A percentile compares a stretch with the other conserved stretches of the same genome.
These are phyloP conservation scores for Xylariaceae sp. DNA, from an alignment of 2,329 filamentous ascomycete genomes.

Conservation along the genomic window DNA sequence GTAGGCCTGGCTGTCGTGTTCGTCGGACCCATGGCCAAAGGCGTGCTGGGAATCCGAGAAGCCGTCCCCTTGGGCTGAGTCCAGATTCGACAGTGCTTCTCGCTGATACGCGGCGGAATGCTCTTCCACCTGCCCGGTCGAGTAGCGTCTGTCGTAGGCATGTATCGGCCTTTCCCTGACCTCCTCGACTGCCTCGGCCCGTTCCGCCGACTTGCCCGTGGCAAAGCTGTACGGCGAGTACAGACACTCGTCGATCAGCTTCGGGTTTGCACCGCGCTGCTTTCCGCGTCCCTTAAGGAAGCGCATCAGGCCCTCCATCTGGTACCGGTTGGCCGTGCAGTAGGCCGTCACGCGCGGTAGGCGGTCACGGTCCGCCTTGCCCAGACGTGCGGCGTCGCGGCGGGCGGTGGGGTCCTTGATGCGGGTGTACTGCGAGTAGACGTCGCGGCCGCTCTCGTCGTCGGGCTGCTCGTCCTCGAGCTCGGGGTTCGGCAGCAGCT, in stretches of 20 bases:
- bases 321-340: constrained; percentile 87
- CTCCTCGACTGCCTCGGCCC: constrained; percentile 28
- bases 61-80: constrained; percentile 25
- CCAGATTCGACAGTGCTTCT: constrained; percentile 58
- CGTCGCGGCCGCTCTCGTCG: constrained; percentile 87
- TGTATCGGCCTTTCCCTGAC: constrained; percentile 31
- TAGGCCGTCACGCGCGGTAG: constrained; percentile 92
- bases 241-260: constrained; percentile 94
- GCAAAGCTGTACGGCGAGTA: constrained; percentile 88
- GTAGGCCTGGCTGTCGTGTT: constrained; percentile 28
- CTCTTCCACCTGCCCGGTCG: constrained; percentile 65
- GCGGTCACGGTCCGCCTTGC: constrained; percentile 83
- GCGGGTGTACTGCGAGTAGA: constrained; percentile 94
- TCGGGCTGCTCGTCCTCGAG: constrained; percentile 62
- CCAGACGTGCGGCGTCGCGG: constrained; percentile 82
- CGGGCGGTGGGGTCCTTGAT: constrained; percentile 95
- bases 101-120: constrained; percentile 46
- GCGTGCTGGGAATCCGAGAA: constrained; percentile 20
- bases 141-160: constrained; percentile 61
- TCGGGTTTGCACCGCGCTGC: constrained; percentile 72
- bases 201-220: constrained; percentile 27
- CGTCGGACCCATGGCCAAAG: constrained; percentile 19
- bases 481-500: constrained; percentile 88
- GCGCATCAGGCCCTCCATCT: constrained; percentile 80
- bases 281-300: constrained; percentile 82